Evolutionary conservation across 805 yeast species (phyloP).

Genomic region (Jamesozyma hellenica): DNA sequence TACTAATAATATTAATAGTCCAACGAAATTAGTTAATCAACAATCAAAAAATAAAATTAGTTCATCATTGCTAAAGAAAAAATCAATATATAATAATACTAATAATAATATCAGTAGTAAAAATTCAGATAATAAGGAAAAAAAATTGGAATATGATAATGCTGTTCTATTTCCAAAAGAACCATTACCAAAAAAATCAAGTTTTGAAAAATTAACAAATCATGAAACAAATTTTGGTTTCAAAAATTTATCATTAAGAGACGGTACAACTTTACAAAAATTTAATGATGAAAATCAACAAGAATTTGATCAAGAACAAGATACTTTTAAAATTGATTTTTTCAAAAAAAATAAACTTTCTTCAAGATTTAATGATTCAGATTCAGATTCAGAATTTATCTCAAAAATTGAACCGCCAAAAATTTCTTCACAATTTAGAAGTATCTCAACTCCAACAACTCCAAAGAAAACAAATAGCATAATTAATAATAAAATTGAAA

Average conservation of each 20-base stretch:
- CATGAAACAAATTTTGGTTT: slow-evolving; percentile 29
- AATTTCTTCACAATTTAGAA: slow-evolving; percentile 1
- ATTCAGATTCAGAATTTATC: slow-evolving; percentile 41
- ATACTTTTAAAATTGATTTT: background rate
- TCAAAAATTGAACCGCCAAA: slow-evolving; percentile 5
- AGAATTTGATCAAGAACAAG: background rate
- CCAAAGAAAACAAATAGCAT: slow-evolving; percentile 11
- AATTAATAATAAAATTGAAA: slow-evolving; percentile 15
- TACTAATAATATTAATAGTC: too few species aligned
- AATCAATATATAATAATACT: too few species aligned
- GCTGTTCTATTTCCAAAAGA: slow-evolving; percentile 29
- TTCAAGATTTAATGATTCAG: slow-evolving; percentile 56
- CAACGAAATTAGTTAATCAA: too few species aligned
- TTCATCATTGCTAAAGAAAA: too few species aligned
- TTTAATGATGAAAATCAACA: background rate
- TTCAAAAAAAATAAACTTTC: slow-evolving; percentile 7
- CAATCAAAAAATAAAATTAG: too few species aligned
- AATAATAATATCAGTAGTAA: too few species aligned
- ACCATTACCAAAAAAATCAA: slow-evolving; percentile 38
- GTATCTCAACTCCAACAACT: slow-evolving; percentile 8
- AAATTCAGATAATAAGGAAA: slow-evolving; percentile 4
- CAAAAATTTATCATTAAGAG: slow-evolving; percentile 31
- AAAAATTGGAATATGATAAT: slow-evolving; percentile 9
- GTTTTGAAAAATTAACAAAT: slow-evolving; percentile 43
- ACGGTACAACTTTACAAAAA: background rate